A percentile compares a stretch with the other conserved stretches of the same genome.
phyloP scores from a whole-genome alignment of 495 filamentous ascomycete genomes.

The Penicillium fimorum region DNA sequence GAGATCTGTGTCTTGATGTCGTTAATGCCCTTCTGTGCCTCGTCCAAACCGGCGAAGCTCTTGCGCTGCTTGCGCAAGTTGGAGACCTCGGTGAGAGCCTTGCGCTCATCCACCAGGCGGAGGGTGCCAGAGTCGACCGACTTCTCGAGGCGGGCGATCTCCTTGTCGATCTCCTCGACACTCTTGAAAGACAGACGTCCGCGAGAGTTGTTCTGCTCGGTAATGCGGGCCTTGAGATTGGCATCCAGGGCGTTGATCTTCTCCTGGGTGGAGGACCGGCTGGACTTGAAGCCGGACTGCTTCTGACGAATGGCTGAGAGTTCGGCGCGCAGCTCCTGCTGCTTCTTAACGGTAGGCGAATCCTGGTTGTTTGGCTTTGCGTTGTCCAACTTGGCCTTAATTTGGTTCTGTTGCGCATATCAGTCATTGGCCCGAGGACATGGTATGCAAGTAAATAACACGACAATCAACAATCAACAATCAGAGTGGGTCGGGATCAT shows the following conservation, averaged over 20 bases:
- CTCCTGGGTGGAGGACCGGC: conserved; percentile 70
- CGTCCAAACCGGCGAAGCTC: conserved; percentile 79
- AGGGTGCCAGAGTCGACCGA: conserved; percentile 82
- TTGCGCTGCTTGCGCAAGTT: conserved; percentile 84
- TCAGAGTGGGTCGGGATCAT: conserved; percentile 7
- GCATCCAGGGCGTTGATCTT: conserved; percentile 84
- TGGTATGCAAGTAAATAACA: conserved; percentile 1
- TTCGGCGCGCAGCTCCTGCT: conserved; percentile 76
- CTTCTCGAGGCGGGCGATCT: conserved; percentile 76
- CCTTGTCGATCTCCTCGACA: conserved; percentile 79
- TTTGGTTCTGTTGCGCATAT: conserved; percentile 59
- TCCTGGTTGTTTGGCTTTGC: conserved; percentile 74
- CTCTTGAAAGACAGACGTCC: conserved; percentile 77
- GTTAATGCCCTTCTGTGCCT: conserved; percentile 79
- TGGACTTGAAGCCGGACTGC: conserved; percentile 80
- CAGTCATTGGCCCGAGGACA: conserved; percentile 9
- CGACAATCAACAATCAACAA: conserved; percentile 6
- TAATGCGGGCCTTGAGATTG: conserved; percentile 73
- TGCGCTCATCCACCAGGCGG: conserved; percentile 96
- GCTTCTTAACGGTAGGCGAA: conserved; percentile 69
- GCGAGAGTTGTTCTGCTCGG: conserved; percentile 79
- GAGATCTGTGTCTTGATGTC: conserved; percentile 80
- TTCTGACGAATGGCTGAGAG: conserved; percentile 69
- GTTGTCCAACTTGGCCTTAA: conserved; percentile 80
- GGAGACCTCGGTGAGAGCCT: conserved; percentile 78